phyloP scores from a whole-genome alignment of 768 basidiomycete genomes.

The Rhizopogon sp. region DNA sequence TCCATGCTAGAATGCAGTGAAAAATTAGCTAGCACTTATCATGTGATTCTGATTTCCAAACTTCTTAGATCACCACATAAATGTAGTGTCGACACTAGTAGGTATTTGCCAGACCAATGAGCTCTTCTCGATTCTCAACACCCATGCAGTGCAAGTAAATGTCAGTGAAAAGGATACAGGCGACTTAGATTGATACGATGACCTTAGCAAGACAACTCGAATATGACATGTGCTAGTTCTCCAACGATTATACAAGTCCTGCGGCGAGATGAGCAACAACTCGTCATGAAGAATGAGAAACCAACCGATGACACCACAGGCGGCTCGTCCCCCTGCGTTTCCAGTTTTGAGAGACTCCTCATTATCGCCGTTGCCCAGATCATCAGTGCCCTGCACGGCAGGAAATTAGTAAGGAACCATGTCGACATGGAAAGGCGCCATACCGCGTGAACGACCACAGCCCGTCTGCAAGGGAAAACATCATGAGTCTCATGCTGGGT shows the following conservation, averaged over 20 bases:
- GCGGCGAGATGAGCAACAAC: not conserved
- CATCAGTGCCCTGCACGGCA: conserved; percentile 58
- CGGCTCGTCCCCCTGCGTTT: conserved; percentile 70
- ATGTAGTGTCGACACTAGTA: too few relatives aligned
- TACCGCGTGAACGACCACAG: conserved; percentile 72
- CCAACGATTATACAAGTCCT: conserved; percentile 17
- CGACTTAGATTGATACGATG: conserved; percentile 5
- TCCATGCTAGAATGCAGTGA: too few relatives aligned
- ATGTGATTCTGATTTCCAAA: too few relatives aligned
- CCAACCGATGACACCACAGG: conserved; percentile 77
- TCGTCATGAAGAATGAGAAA: conserved; percentile 2
- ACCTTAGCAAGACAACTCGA: not conserved
- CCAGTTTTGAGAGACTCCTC: conserved; percentile 74
- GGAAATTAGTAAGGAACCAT: conserved; percentile 7
- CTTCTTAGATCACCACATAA: too few relatives aligned
- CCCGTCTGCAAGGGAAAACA: conserved; percentile 38
- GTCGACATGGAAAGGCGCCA: conserved; percentile 7
- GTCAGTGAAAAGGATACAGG: conserved; percentile 9
- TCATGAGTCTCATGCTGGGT: conserved; percentile 1
- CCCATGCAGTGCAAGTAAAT: not conserved
- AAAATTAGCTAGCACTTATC: too few relatives aligned
- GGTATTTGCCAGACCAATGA: not conserved
- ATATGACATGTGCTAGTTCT: not conserved
- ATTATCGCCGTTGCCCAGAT: conserved; percentile 67
- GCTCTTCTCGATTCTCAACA: too few relatives aligned